These are phyloP conservation scores for Cercis canadensis DNA, from an alignment of 306 rosid genomes.

Conservation along the genomic window DNA sequence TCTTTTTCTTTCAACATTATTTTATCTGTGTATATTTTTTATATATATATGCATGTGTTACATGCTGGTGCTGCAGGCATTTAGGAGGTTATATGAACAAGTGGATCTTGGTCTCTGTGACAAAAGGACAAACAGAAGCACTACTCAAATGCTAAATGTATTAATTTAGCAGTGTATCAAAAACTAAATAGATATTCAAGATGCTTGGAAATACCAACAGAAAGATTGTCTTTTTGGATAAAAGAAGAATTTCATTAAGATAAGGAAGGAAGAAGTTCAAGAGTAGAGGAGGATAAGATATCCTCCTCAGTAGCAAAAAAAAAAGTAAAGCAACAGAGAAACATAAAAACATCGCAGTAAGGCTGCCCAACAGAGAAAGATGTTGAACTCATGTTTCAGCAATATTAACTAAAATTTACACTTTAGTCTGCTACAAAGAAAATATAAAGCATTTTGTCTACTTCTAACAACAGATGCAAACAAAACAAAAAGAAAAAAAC, in stretches of 20 bases:
- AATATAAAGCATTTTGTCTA: neutral
- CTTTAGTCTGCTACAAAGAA: neutral
- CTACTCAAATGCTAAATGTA: conserved; percentile 33
- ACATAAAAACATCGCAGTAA: no score
- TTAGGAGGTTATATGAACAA: no score
- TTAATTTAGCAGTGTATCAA: conserved; percentile 23
- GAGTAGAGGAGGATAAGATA: no score
- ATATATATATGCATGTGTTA: no score
- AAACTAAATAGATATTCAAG: no score
- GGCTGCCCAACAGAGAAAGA: conserved; percentile 6
- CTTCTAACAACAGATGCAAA: neutral
- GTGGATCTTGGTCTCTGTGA: conserved; percentile 74
- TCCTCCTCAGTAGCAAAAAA: no score
- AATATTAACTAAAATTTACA: neutral
- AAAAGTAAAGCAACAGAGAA: neutral
- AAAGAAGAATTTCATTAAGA: no score
- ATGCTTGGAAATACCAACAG: neutral
- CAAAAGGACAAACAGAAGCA: conserved; percentile 43
- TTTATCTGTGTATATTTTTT: no score
- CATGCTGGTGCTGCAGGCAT: no score
- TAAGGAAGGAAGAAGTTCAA: no score
- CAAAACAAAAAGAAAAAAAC: neutral
- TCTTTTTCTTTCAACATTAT: no score
- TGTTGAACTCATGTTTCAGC: conserved; percentile 1
- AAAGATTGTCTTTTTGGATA: neutral